Conservation (phyloP, 1,284 basidiomycete genomes). For the Papiliotrema flavescens region DNA sequence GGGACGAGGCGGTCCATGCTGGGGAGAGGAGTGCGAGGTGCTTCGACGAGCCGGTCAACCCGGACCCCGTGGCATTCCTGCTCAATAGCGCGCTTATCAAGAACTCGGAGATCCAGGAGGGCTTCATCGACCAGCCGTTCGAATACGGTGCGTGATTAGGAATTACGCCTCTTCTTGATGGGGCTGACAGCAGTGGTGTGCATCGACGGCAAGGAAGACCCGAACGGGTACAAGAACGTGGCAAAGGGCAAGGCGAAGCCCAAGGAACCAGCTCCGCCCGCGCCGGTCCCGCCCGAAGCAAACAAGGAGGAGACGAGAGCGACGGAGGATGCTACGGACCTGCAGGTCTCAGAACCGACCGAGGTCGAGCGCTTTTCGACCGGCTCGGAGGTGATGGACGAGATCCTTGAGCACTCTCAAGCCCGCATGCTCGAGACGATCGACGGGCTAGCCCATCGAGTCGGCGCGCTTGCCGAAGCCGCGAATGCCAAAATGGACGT, state of each 20-base stretch:
- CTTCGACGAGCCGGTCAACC: constrained; percentile 45
- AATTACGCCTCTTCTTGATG: neutral
- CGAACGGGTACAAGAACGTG: neutral
- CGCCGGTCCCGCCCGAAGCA: too few relatives aligned
- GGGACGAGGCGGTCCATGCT: constrained; percentile 41
- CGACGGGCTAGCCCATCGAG: constrained; percentile 28
- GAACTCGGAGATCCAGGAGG: constrained; percentile 38
- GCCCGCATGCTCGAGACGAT: constrained; percentile 46
- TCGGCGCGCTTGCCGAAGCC: constrained; percentile 26
- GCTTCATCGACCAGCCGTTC: constrained; percentile 46
- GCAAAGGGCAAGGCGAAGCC: too few relatives aligned
- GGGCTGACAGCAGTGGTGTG: constrained; percentile 29
- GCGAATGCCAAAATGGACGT: neutral
- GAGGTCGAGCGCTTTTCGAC: constrained; percentile 21
- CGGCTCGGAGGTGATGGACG: constrained; percentile 45
- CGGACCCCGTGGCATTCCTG: constrained; percentile 43
- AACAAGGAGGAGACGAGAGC: neutral
- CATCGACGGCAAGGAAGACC: constrained; percentile 1
- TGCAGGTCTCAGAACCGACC: neutral
- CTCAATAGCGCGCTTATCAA: constrained; percentile 31
- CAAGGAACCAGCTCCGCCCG: neutral
- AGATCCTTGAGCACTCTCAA: constrained; percentile 45
- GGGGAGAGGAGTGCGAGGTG: constrained; percentile 43
- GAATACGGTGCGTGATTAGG: constrained; percentile 42
- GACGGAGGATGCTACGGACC: neutral